Conservation (phyloP, 2,329 filamentous ascomycete species). For the Falciphora oryzae region DNA sequence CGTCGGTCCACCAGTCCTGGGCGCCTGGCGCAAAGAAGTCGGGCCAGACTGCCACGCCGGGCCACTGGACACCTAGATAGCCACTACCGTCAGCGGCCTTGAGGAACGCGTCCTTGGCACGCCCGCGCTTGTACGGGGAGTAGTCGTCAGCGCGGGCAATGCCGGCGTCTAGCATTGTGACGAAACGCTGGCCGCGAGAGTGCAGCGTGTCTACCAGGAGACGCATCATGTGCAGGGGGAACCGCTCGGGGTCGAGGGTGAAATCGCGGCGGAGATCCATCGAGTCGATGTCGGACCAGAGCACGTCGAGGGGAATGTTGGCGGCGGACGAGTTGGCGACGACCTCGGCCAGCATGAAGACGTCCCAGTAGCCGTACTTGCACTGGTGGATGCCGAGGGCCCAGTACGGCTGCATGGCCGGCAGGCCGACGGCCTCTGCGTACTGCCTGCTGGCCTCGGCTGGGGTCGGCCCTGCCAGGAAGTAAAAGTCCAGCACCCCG, state of each 20-base stretch:
- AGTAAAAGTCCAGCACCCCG: slow-evolving; percentile 73
- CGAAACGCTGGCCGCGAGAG: slow-evolving; percentile 58
- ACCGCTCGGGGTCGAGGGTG: slow-evolving; percentile 57
- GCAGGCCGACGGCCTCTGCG: slow-evolving; percentile 58
- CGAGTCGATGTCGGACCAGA: slow-evolving; percentile 71
- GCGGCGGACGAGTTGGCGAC: slow-evolving; percentile 60
- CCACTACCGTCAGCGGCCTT: slow-evolving; percentile 52
- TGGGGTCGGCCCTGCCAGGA: slow-evolving; percentile 67
- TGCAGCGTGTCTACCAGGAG: slow-evolving; percentile 60
- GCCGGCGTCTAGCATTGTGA: slow-evolving; percentile 69
- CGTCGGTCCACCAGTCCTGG: slow-evolving; percentile 57
- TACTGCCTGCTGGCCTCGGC: slow-evolving; percentile 66
- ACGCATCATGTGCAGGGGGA: slow-evolving; percentile 55
- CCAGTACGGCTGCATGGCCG: slow-evolving; percentile 77
- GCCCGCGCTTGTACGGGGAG: slow-evolving; percentile 55
- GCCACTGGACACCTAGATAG: slow-evolving; percentile 65
- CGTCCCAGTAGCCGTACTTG: slow-evolving; percentile 75
- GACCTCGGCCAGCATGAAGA: slow-evolving; percentile 60
- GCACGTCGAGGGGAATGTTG: slow-evolving; percentile 65
- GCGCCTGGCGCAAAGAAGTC: slow-evolving; percentile 42
- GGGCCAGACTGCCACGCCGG: slow-evolving; percentile 64
- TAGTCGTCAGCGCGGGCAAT: slow-evolving; percentile 51
- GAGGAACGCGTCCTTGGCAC: slow-evolving; percentile 47
- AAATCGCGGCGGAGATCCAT: slow-evolving; percentile 54
- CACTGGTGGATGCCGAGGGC: slow-evolving; percentile 80